Conservation (phyloP, 352 stramenopile species). For the Phytophthora nicotianae region DNA sequence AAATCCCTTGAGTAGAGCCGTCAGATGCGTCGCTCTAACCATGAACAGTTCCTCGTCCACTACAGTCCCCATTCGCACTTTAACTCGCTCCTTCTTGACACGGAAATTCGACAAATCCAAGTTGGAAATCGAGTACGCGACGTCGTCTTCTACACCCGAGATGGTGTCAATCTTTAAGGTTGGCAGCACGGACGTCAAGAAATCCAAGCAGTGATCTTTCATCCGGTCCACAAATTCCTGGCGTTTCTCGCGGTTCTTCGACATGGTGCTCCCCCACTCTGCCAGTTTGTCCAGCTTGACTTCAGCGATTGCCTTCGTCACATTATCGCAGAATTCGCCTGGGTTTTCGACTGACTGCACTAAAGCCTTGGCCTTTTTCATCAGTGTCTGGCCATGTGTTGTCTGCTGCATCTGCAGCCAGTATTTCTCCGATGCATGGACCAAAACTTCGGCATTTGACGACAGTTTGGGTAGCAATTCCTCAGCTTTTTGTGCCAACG, state of each 20-base stretch:
- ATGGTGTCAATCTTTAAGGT: conserved; percentile 87
- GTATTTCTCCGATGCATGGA: conserved; percentile 76
- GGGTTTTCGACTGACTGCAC: conserved; percentile 80
- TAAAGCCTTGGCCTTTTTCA: conserved; percentile 73
- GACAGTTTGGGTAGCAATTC: conserved; percentile 67
- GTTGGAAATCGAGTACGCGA: conserved; percentile 81
- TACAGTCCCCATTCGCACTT: conserved; percentile 82
- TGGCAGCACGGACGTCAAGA: conserved; percentile 85
- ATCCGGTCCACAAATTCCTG: conserved; percentile 81
- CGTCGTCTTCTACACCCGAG: conserved; percentile 71
- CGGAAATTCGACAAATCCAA: conserved; percentile 84
- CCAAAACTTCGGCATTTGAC: conserved; percentile 48
- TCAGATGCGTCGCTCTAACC: conserved; percentile 77
- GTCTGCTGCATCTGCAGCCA: conserved; percentile 75
- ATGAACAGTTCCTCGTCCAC: conserved; percentile 83
- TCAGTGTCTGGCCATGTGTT: conserved; percentile 61
- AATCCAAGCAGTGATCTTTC: conserved; percentile 87
- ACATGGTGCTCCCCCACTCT: conserved; percentile 66
- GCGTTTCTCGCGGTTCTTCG: conserved; percentile 65
- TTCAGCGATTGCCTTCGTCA: conserved; percentile 71
- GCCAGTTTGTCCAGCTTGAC: conserved; percentile 75
- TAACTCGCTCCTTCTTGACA: conserved; percentile 87
- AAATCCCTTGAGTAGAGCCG: conserved; percentile 79
- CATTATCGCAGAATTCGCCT: conserved; percentile 71
- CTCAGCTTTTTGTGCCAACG: conserved; percentile 68